Evolutionary conservation across 495 filamentous ascomycete species (phyloP), one percentile per base, ranked within the genome.

Genomic region (Penicillium malachiteum): DNA sequence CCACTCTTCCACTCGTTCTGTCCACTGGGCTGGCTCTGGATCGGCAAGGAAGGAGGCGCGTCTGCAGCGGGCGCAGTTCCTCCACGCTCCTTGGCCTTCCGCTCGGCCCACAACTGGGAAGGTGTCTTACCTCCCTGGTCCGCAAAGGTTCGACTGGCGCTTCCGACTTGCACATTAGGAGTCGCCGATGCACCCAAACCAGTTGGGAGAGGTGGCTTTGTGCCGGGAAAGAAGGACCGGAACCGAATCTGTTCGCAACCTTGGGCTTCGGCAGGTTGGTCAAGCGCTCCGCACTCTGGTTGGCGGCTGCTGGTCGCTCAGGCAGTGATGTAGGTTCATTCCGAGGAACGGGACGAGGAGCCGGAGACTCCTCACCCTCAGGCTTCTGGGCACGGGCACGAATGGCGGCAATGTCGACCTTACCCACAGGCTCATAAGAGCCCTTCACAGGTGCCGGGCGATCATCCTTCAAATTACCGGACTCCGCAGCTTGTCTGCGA

Each of bases 71-170:
- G 41, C n/a, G 75, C 43, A 33, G 70, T 76, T 43, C 33, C 76
- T 45, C 35, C 88, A 16, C 86, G 79, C 64, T 96, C 88, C 50
- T 84, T 83, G 21, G 88, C 91, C 75, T 97, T 98, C 71, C 89
- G 95, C 73, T 99, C 94, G 0, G 92, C 92, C 94, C 94, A 99
- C 14, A 96, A 69, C 67, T 99, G 94, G 18, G 95, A 92, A 14
- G 94, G 94, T 6, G 94, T 97, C 75, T 97, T 99, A 44, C 92
- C 93, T 54, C 89, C 93, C 71, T 95, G 78, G 54, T 97, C 91
- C 3, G 94, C 93, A 78, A 96, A 98, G 18, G 91, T 96, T 60
- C 88, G 82, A 70, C 91, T 95, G 37, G 92, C 92, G 54, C 83
- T 79, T 21, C 92, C 92, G 43, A 95, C 77, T 33, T 84, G 84